These are phyloP conservation scores for Peribolospora baueri DNA, from an alignment of 768 basidiomycete species.

Conservation along the genomic window DNA sequence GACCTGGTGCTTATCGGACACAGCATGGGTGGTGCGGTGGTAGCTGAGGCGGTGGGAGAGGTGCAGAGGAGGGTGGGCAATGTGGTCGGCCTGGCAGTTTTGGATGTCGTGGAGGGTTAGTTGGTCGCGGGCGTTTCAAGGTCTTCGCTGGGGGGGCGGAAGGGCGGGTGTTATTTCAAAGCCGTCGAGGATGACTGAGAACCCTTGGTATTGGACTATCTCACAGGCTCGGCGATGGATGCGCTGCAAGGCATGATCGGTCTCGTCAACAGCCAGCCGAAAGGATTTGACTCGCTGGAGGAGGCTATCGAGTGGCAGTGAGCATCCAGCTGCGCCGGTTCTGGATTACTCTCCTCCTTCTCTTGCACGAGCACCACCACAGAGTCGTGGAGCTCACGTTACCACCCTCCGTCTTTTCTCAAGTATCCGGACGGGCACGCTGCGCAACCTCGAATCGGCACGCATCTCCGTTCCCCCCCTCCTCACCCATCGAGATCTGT, in stretches of 20 bases:
- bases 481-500: conserved; percentile 22
- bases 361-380: background rate
- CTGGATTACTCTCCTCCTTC: conserved; percentile 7
- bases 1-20: conserved; percentile 73
- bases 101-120: conserved; percentile 78
- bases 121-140: background rate
- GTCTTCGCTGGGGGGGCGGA: background rate
- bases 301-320: conserved; percentile 93
- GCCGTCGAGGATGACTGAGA: too few species aligned
- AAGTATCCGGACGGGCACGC: conserved; percentile 56
- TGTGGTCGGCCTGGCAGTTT: conserved; percentile 50
- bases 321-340: conserved; percentile 16
- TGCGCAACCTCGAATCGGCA: conserved; percentile 58
- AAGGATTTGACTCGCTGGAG: conserved; percentile 56
- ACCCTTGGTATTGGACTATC: background rate
- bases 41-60: conserved; percentile 40
- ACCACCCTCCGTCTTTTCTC: background rate
- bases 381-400: background rate
- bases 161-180: background rate
- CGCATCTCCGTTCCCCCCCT: conserved; percentile 69
- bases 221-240: conserved; percentile 64
- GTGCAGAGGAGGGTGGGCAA: conserved; percentile 45
- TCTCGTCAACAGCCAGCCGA: conserved; percentile 61
- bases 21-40: conserved; percentile 82
- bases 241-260: conserved; percentile 79